Base-by-base conservation (phyloP, 164 flowering plant genomes). In the Santalum album region DNA sequence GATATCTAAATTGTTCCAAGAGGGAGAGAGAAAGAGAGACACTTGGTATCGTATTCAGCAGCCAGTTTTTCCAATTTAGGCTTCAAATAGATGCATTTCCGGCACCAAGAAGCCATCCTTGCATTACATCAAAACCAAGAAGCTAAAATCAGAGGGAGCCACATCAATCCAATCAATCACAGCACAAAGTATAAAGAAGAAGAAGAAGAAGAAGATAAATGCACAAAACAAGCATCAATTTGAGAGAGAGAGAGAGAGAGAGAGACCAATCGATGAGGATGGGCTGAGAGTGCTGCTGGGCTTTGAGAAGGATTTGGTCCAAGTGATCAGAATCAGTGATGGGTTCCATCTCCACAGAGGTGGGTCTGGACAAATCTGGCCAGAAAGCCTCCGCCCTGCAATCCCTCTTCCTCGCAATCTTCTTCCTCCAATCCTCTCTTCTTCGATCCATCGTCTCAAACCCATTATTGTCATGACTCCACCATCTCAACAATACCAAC, bases 61-160 rank as follows among this genome's bases (percentile, higher is more conserved):
- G 96, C 95, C 55, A 91, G 67, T 71, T 88, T 91, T 76, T 91
- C 98, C 79, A 91, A 61, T 65, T 86, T 87, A 11, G 98, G 98
- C 78, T 88, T 91, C 84, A 91, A 73, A 62, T 82, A 88, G 0
- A 91, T 91, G 79, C 96, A 91, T 72, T 88, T 91, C 54, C 95
- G 68, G 62, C 98, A 91, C 96, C 98, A 91, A 53, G 68, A 22
- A 55, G 98, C 98, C 96, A 86, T 86, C 98, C 97, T 90, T 54
- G 7, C 55, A 47, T 3, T 9, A 29, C 4, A 3, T 4, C 34
- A 4, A 29, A 29, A 29, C 34, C n/a, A n/a, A n/a, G n/a, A 29
- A 29, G 34, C 34, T 3, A 3, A 29, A 29, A 29, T 29, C 34
- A 29, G 34, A 29, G 34, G 9, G 34, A 29, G 34, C 4, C n/a